A percentile compares a stretch with the other conserved stretches of the same genome.
phyloP scores from a whole-genome alignment of 1,284 basidiomycete species.

The Rhodotorula sp. region DNA sequence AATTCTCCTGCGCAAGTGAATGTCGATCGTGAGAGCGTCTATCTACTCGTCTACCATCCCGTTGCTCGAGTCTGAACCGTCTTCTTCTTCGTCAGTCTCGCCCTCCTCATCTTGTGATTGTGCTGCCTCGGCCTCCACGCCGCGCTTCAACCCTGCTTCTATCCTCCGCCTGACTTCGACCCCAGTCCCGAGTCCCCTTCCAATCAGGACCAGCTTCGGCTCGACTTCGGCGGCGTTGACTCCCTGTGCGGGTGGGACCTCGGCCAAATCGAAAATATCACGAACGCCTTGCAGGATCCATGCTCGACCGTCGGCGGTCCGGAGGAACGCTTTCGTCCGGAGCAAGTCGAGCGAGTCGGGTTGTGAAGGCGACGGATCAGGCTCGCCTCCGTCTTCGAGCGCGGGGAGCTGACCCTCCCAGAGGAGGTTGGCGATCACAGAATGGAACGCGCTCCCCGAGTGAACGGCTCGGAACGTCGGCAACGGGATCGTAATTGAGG shows the following conservation, averaged over 20 bases:
- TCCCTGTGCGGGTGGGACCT: constrained; percentile 48
- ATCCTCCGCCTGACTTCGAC: constrained; percentile 16
- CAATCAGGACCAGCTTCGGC: constrained; percentile 78
- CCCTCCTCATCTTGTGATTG: background rate
- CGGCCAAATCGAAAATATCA: constrained; percentile 73
- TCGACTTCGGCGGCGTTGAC: constrained; percentile 43
- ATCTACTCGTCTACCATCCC: background rate
- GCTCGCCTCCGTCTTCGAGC: background rate
- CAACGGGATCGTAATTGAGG: constrained; percentile 66
- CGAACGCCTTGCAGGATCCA: constrained; percentile 81
- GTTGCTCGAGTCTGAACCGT: background rate
- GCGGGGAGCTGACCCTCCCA: constrained; percentile 61
- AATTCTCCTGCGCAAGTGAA: too few species aligned
- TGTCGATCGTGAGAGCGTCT: background rate
- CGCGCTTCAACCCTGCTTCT: constrained; percentile 3
- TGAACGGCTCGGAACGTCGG: constrained; percentile 49
- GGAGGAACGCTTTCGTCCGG: constrained; percentile 77
- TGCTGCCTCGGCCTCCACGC: background rate
- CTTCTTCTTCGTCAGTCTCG: background rate
- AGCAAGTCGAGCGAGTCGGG: constrained; percentile 61
- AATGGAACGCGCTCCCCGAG: constrained; percentile 11
- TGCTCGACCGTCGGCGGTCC: constrained; percentile 44
- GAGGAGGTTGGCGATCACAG: constrained; percentile 52
- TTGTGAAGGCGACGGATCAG: background rate
- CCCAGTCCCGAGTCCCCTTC: constrained; percentile 62